Evolutionary conservation across 352 stramenopile species (phyloP).

Genomic region (Globisporangium paroecandrum): DNA sequence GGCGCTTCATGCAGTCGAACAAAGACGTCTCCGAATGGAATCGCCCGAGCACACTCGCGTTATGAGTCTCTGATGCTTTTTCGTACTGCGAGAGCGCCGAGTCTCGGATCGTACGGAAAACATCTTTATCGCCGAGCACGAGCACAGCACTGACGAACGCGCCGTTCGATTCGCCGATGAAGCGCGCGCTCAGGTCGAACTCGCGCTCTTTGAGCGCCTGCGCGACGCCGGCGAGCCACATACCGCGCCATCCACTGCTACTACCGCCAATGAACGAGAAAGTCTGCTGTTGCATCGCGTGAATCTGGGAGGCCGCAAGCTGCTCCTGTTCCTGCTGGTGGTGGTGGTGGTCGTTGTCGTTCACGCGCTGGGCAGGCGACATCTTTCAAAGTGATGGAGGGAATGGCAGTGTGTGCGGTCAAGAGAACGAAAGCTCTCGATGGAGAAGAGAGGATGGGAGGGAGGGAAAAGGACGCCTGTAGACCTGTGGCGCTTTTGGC

Average conservation of each 20-base stretch:
- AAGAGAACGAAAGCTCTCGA: not conserved
- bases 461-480: not conserved
- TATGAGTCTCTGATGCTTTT: slow-evolving; percentile 18
- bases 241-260: slow-evolving; percentile 47
- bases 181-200: slow-evolving; percentile 32
- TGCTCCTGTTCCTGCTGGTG: not conserved
- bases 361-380: not conserved
- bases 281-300: slow-evolving; percentile 9
- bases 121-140: slow-evolving; percentile 23
- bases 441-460: not conserved
- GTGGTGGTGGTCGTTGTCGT: not conserved
- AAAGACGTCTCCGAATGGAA: slow-evolving; percentile 59
- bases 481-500: not conserved
- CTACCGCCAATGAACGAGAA: slow-evolving; percentile 41
- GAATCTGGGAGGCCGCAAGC: not conserved
- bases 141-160: slow-evolving; percentile 43
- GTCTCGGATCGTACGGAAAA: slow-evolving; percentile 47
- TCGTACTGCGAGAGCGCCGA: slow-evolving; percentile 37
- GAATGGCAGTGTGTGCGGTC: not conserved
- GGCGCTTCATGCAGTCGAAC: slow-evolving; percentile 30
- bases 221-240: slow-evolving; percentile 57
- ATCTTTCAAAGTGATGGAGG: slow-evolving; percentile 5
- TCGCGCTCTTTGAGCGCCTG: slow-evolving; percentile 48
- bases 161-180: slow-evolving; percentile 44
- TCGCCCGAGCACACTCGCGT: slow-evolving; percentile 21